Evolutionary conservation across 1,139 yeast species (phyloP).

Genomic region (Hyphopichia wangnamkhiaoensis): DNA sequence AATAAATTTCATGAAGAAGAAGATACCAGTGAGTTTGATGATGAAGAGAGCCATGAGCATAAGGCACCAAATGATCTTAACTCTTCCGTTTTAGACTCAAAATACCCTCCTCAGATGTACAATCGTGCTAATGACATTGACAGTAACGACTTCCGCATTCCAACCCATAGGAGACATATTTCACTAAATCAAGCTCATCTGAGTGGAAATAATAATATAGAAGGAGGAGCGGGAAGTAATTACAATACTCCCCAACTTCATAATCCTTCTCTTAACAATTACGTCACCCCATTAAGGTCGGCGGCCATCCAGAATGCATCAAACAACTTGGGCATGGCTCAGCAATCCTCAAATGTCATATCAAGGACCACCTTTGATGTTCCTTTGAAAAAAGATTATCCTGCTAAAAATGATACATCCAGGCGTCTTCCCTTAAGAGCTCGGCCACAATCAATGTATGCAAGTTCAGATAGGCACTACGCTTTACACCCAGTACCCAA

Average conservation of each 20-base stretch:
- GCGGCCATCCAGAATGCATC: not conserved
- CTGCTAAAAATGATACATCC: not conserved
- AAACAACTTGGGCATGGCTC: not conserved
- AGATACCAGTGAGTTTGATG: constrained; percentile 22
- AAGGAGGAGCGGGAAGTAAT: too few species aligned
- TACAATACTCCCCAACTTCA: not conserved
- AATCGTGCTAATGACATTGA: too few species aligned
- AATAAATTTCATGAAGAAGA: constrained; percentile 5
- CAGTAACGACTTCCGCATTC: too few species aligned
- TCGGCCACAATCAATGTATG: constrained; percentile 3
- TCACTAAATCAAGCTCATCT: too few species aligned
- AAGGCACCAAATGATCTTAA: too few species aligned
- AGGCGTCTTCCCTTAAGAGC: not conserved
- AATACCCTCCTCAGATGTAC: too few species aligned
- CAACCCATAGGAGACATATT: too few species aligned
- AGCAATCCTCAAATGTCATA: not conserved
- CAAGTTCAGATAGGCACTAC: not conserved
- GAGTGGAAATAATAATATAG: too few species aligned
- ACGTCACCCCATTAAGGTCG: not conserved
- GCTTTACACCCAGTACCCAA: not conserved
- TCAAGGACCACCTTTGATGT: not conserved
- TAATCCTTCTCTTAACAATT: not conserved
- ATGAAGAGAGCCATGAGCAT: constrained; percentile 11
- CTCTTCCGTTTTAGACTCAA: too few species aligned
- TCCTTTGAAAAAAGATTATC: not conserved